Evolutionary conservation across 106 monocot genomes (phyloP).

Genomic region (Cymbidium sinense): DNA sequence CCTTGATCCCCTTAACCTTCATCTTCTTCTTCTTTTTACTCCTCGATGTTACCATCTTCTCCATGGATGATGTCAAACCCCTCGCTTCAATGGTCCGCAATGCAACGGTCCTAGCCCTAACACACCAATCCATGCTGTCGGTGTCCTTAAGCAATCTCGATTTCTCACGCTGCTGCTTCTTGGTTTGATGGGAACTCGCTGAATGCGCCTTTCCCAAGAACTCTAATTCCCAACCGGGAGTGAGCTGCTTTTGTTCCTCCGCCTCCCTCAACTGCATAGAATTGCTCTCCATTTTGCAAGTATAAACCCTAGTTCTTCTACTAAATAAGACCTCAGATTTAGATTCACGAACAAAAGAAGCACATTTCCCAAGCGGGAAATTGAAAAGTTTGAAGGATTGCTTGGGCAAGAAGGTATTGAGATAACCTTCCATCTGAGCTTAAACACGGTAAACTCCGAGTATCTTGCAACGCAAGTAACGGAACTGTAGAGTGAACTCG

Average conservation of each 20-base stretch:
- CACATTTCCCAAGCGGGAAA: conserved; percentile 3
- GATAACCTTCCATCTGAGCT: conserved; percentile 32
- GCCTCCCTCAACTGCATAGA: conserved; percentile 18
- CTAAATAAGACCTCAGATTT: conserved; percentile 6
- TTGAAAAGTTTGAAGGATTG: conserved; percentile 17
- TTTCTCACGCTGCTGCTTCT: conserved; percentile 37
- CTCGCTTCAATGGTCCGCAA: conserved; percentile 63
- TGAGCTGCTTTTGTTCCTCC: conserved; percentile 26
- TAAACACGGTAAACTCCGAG: neutral
- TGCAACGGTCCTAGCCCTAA: conserved; percentile 64
- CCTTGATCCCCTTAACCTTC: conserved; percentile 17
- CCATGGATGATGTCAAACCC: conserved; percentile 41
- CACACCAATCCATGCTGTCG: conserved; percentile 92
- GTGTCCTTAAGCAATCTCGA: conserved; percentile 55
- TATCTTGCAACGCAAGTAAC: neutral
- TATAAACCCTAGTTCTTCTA: conserved; percentile 12
- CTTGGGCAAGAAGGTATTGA: conserved; percentile 20
- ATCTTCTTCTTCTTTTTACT: conserved; percentile 70
- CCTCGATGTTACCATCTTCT: conserved; percentile 44
- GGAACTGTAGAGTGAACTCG: neutral
- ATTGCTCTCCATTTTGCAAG: conserved; percentile 9
- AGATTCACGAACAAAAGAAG: conserved; percentile 15
- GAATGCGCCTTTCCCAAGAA: conserved; percentile 54
- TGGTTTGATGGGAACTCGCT: conserved; percentile 1
- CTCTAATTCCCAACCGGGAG: conserved; percentile 46